A percentile compares a stretch with the other conserved stretches of the same genome.
These are phyloP conservation scores for Begonia peltatifolia DNA, from an alignment of 306 rosid genomes.

Conservation along the genomic window DNA sequence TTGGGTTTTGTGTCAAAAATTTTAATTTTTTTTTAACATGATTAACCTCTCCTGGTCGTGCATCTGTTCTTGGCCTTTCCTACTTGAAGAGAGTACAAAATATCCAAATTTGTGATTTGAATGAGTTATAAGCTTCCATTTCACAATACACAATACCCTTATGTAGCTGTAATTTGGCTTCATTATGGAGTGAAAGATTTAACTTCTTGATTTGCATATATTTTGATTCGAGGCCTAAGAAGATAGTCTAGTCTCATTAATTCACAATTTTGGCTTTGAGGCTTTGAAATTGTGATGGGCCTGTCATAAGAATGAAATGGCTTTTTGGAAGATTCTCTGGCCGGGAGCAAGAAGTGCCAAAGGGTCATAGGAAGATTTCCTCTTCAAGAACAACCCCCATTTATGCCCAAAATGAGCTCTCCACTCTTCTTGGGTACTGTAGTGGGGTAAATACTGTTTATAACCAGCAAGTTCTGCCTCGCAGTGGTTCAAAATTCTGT, in stretches of 20 bases:
- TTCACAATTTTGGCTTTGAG: constrained; percentile 6
- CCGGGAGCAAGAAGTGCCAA: constrained; percentile 89
- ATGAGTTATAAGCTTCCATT: too few species aligned
- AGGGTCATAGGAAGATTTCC: constrained; percentile 75
- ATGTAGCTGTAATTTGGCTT: too few species aligned
- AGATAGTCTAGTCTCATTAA: constrained; percentile 9
- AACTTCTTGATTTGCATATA: neutral
- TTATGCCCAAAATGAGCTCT: constrained; percentile 57
- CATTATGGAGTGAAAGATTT: too few species aligned
- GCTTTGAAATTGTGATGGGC: constrained; percentile 7
- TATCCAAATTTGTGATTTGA: too few species aligned
- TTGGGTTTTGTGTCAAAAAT: too few species aligned
- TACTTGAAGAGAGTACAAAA: too few species aligned
- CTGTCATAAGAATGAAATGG: constrained; percentile 18
- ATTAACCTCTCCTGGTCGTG: too few species aligned
- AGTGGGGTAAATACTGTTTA: constrained; percentile 82
- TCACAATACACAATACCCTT: too few species aligned
- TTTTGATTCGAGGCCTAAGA: constrained; percentile 7
- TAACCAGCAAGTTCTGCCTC: constrained; percentile 25
- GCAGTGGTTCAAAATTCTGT: constrained; percentile 49
- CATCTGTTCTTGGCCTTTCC: too few species aligned
- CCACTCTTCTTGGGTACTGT: constrained; percentile 67
- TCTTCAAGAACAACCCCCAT: constrained; percentile 46
- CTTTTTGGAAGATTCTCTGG: constrained; percentile 76
- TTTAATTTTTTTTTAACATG: too few species aligned